Evolutionary conservation across 352 stramenopile species (phyloP).

Genomic region (Paralagenidium karlingii): DNA sequence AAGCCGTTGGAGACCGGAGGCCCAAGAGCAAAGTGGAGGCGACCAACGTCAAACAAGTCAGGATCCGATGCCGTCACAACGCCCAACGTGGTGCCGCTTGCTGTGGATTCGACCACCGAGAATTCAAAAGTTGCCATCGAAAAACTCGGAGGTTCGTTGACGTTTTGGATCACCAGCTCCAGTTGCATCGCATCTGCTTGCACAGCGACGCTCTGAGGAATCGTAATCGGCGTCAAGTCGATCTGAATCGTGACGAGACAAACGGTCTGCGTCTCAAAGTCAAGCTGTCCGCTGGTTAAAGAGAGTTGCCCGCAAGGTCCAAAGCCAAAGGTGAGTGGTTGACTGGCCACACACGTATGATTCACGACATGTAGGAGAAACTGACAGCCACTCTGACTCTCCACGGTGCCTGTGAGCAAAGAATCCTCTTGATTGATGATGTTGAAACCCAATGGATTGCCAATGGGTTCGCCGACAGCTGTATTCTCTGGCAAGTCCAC

Average conservation of each 20-base stretch:
- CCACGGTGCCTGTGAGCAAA: too few species aligned
- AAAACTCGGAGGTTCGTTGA: slow-evolving; percentile 12
- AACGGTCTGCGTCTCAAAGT: slow-evolving; percentile 11
- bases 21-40: too few species aligned
- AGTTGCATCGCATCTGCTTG: background rate
- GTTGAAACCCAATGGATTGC: slow-evolving; percentile 3
- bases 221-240: slow-evolving; percentile 7
- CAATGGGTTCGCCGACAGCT: slow-evolving; percentile 1
- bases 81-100: slow-evolving; percentile 4
- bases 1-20: background rate
- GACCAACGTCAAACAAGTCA: slow-evolving; percentile 1
- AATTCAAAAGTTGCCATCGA: slow-evolving; percentile 2
- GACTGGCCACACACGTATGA: slow-evolving; percentile 3
- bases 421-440: slow-evolving; percentile 15
- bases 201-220: background rate
- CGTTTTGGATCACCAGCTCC: slow-evolving; percentile 5
- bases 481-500: slow-evolving; percentile 18
- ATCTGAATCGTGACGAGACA: slow-evolving; percentile 10
- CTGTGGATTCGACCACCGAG: slow-evolving; percentile 7
- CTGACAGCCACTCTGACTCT: slow-evolving; percentile 2
- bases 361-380: slow-evolving; percentile 3
- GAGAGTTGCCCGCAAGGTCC: slow-evolving; percentile 11
- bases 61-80: slow-evolving; percentile 8
- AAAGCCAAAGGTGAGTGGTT: slow-evolving; percentile 1
- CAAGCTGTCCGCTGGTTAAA: slow-evolving; percentile 5